Evolutionary conservation across 208 protist genomes (phyloP).

Genomic region (Trypanosoma melophagium): DNA sequence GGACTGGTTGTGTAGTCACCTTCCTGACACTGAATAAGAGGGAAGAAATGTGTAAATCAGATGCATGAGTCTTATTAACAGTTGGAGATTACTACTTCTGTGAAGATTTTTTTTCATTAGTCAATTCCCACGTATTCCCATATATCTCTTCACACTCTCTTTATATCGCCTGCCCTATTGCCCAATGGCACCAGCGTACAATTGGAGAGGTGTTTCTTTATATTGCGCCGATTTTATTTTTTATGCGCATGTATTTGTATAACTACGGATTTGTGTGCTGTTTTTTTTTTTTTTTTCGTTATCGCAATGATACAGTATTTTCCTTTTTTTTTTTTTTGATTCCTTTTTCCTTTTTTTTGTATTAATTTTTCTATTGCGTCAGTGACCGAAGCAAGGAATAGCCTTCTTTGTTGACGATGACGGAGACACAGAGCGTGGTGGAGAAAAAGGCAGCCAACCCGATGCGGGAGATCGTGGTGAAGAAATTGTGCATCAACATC

Average conservation of each 20-base stretch:
- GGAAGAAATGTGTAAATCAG: not conserved
- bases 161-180: no score
- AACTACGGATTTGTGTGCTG: not conserved
- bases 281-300: conserved; percentile 16
- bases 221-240: not conserved
- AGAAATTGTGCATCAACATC: conserved; percentile 99
- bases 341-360: no score
- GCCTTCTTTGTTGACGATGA: conserved; percentile 20
- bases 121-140: no score
- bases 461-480: conserved; percentile 97
- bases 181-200: not conserved
- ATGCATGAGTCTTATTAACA: no score
- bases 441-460: conserved; percentile 92
- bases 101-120: no score
- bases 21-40: conserved; percentile 39
- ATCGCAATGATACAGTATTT: not conserved
- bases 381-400: conserved; percentile 19
- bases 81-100: no score
- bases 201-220: not conserved
- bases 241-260: not conserved
- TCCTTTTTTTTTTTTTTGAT: conserved; percentile 13
- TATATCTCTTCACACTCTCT: no score
- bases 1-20: conserved; percentile 92
- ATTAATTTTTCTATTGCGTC: not conserved
- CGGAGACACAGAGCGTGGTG: conserved; percentile 29